Conservation (phyloP, 2,329 filamentous ascomycete species). For the Hymenotorrendiella dingleyae region DNA sequence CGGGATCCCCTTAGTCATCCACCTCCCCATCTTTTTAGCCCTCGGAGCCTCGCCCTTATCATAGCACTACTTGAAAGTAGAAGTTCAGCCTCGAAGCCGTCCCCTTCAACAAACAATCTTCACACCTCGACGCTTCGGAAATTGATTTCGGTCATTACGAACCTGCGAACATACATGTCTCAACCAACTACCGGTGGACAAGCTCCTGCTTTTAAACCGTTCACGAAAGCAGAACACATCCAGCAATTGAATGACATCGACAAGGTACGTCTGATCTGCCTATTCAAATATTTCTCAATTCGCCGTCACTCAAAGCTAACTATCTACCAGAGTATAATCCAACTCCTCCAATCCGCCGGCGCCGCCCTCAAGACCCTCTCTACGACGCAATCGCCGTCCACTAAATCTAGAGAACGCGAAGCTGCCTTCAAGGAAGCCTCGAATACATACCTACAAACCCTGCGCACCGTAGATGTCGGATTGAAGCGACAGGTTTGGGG, state of each 20-base stretch:
- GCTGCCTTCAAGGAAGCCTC: slow-evolving; percentile 53
- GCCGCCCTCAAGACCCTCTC: slow-evolving; percentile 59
- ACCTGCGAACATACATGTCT: no score
- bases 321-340: slow-evolving; percentile 29
- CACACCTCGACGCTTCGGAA: no score
- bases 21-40: no score
- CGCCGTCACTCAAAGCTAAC: background rate
- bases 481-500: slow-evolving; percentile 73
- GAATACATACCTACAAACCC: slow-evolving; percentile 62
- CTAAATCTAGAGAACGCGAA: slow-evolving; percentile 17
- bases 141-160: no score
- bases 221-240: slow-evolving; percentile 72
- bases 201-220: slow-evolving; percentile 33
- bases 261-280: slow-evolving; percentile 50
- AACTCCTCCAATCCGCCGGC: slow-evolving; percentile 52
- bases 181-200: slow-evolving; percentile 4
- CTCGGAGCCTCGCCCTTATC: no score
- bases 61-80: no score
- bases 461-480: slow-evolving; percentile 69
- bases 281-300: background rate
- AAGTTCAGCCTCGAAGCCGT: no score
- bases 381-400: slow-evolving; percentile 33
- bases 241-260: slow-evolving; percentile 76
- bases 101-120: no score
- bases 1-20: no score